Evolutionary conservation across 495 filamentous ascomycete species (phyloP), one percentile per base, ranked within the genome.

Genomic region (Xylaria castorea): DNA sequence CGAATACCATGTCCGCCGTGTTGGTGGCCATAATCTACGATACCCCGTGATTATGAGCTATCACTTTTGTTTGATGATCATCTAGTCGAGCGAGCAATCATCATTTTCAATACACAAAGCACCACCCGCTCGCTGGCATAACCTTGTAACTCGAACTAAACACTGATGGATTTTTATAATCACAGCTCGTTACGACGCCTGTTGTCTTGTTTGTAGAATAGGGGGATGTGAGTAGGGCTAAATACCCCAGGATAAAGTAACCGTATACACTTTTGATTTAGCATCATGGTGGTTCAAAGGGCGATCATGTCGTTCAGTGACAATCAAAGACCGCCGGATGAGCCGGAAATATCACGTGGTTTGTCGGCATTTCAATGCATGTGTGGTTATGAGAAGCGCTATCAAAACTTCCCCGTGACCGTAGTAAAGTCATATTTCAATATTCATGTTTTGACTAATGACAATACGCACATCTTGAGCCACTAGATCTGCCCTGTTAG

Each of bases 281-380:
- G 22, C 58, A 38, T 38, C 18, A 22, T 22, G 34, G 34, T 27
- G 11, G 50, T 51, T 57, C 34, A 44, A 40, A 66, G 22, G 68
- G 74, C 73, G 77, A 78, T 77, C 73, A 71, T 73, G 66, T 64
- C 73, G 66, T n/a, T 7, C 20, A 50, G 46, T n/a, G 20, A 50
- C 20, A 2, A 48, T 38, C 7, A 22, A 40, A 5, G 11, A 40
- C 14, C 8, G 8, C 11, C 18, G 40, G 16, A 62, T n/a, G 60
- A 40, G 22, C 38, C 38, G 30, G 61, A 18, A 8, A 8, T 18
- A 18, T 64, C 22, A 44, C 22, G 14, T 16, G 38, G 22, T 20
- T 30, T 30, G 6, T 16, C 22, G 18, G 16, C n/a, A 1, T 34
- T n/a, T n/a, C n/a, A n/a, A n/a, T n/a, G n/a, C n/a, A n/a, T n/a